Conservation (phyloP, 495 filamentous ascomycete species). For the Xylaria curta region DNA sequence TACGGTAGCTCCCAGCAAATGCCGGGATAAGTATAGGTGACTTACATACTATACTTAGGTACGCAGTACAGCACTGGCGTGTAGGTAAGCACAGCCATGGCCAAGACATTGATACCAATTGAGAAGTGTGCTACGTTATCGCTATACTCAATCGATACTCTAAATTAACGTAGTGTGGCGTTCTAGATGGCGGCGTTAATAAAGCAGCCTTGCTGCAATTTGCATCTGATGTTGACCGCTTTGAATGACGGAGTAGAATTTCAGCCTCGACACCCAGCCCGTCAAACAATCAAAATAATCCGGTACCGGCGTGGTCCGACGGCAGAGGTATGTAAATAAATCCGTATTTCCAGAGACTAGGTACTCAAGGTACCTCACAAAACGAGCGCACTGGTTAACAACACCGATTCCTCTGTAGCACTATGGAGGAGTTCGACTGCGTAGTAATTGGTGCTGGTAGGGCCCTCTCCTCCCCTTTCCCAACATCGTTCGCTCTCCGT, state of each 20-base stretch:
- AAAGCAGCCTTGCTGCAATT: not conserved
- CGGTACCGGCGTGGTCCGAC: not conserved
- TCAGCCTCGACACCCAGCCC: not conserved
- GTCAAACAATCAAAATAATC: not conserved
- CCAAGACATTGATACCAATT: not conserved
- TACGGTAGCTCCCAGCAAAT: not conserved
- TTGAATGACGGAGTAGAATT: not conserved
- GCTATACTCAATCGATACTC: not conserved
- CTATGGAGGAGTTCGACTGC: slow-evolving; percentile 51
- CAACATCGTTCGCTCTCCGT: not conserved
- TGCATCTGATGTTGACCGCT: not conserved
- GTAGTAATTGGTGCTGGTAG: slow-evolving; percentile 54
- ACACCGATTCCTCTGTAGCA: not conserved
- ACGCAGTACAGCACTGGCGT: not conserved
- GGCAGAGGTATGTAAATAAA: not conserved
- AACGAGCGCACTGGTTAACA: not conserved
- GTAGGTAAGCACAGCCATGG: not conserved
- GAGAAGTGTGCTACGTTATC: not conserved
- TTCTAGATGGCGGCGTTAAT: not conserved
- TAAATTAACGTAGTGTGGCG: not conserved
- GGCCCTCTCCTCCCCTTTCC: slow-evolving; percentile 16
- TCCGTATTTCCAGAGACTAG: not conserved
- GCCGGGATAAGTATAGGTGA: not conserved
- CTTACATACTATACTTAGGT: not conserved
- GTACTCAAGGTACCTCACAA: not conserved